phyloP scores from a whole-genome alignment of 2,329 filamentous ascomycete species.

The Atkinsonella texensis region DNA sequence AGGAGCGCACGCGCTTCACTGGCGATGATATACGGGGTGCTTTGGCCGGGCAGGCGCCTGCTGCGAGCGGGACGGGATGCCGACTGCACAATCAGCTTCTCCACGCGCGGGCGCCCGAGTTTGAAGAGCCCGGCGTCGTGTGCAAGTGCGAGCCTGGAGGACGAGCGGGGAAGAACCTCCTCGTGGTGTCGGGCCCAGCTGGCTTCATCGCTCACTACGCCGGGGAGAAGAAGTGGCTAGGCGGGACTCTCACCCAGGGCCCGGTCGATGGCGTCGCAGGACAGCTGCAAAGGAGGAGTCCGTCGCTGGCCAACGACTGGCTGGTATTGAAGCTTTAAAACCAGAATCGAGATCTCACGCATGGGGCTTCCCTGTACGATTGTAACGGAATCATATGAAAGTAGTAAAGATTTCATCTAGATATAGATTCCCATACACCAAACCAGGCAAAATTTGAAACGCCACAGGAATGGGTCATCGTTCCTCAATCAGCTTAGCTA shows the following conservation, averaged over 20 bases:
- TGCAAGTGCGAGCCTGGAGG: constrained; percentile 15
- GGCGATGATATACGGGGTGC: constrained; percentile 32
- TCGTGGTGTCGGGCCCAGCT: constrained; percentile 84
- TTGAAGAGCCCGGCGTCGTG: constrained; percentile 14
- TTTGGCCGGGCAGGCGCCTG: constrained; percentile 8
- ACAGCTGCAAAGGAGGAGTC: constrained; percentile 38
- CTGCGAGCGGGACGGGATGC: constrained; percentile 10
- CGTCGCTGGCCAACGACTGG: constrained; percentile 29
- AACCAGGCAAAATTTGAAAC: not conserved
- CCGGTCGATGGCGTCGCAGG: constrained; percentile 57
- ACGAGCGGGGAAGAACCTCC: constrained; percentile 43
- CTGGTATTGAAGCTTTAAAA: constrained; percentile 39
- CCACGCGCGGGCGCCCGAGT: constrained; percentile 19
- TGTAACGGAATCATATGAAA: not conserved
- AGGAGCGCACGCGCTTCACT: constrained; percentile 59
- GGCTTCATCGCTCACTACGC: constrained; percentile 77
- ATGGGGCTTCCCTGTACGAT: constrained; percentile 1
- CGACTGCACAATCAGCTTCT: constrained; percentile 19
- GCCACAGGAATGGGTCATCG: constrained; percentile 5
- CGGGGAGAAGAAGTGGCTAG: constrained; percentile 64
- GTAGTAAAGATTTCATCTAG: not conserved
- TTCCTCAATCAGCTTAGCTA: not conserved
- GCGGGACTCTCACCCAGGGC: constrained; percentile 64
- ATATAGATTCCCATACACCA: not conserved
- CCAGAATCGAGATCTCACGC: not conserved